These are phyloP conservation scores for Sporothrix globosa DNA, from an alignment of 2,329 filamentous ascomycete species.

Conservation along the genomic window DNA sequence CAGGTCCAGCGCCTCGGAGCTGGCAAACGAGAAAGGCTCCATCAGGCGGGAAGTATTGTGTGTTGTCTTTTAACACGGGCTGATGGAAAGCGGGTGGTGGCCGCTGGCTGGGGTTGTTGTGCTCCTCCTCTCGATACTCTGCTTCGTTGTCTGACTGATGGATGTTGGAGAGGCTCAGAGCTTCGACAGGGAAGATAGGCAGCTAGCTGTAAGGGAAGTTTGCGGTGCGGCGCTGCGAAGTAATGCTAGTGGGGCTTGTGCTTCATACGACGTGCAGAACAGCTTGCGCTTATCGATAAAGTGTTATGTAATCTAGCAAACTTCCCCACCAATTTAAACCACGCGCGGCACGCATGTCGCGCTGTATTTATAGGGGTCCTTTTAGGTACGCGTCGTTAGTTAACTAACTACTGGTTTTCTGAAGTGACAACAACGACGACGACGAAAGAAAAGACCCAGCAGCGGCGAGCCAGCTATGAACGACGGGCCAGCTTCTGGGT, in stretches of 20 bases:
- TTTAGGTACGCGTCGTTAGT: background rate
- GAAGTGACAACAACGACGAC: background rate
- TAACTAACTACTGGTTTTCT: background rate
- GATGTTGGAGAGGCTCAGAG: background rate
- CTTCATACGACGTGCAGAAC: too few species aligned
- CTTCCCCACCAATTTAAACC: constrained; percentile 15
- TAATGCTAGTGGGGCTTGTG: background rate
- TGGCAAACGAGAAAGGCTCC: constrained; percentile 96
- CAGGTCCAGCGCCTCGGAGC: constrained; percentile 79
- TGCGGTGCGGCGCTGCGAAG: too few species aligned
- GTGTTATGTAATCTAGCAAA: background rate
- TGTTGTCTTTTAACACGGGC: background rate
- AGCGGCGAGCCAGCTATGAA: background rate
- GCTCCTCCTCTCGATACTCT: background rate
- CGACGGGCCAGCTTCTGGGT: background rate
- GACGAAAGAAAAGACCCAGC: background rate
- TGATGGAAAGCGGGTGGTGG: background rate
- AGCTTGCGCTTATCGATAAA: background rate
- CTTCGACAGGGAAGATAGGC: background rate
- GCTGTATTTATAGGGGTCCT: background rate
- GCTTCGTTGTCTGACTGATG: background rate
- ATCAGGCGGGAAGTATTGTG: constrained; percentile 52
- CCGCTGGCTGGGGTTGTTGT: constrained; percentile 2
- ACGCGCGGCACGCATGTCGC: background rate
- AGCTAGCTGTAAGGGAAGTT: background rate